Conservation (phyloP, 2,329 filamentous ascomycete species). For the Aspergillus persii region DNA sequence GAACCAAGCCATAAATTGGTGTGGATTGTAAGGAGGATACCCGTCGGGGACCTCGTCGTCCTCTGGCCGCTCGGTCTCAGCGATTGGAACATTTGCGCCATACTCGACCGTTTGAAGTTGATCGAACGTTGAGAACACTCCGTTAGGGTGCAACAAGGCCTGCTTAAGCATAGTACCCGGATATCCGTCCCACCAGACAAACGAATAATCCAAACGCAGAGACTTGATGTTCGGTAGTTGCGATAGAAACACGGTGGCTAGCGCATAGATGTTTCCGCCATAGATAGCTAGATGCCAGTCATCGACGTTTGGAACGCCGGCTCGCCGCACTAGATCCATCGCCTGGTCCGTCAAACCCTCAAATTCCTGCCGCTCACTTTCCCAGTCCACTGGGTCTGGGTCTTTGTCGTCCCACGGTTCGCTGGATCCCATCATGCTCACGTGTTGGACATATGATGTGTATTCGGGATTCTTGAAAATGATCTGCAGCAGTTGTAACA, state of each 20-base stretch:
- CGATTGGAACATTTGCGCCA: background rate
- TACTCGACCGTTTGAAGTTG: background rate
- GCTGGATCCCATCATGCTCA: background rate
- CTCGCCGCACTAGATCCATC: background rate
- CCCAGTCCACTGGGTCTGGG: background rate
- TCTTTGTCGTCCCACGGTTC: background rate
- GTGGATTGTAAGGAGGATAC: background rate
- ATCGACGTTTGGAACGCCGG: background rate
- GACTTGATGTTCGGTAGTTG: background rate
- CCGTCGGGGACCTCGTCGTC: background rate
- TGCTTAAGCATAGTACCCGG: background rate
- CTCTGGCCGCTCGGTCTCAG: background rate
- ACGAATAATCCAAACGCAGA: background rate
- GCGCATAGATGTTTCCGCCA: background rate
- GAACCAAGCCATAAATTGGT: constrained; percentile 1
- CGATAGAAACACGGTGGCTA: background rate
- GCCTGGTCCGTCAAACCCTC: background rate
- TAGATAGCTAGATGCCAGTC: background rate
- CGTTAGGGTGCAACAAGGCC: background rate
- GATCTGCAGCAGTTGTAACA: background rate
- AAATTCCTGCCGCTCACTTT: background rate
- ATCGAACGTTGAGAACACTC: background rate
- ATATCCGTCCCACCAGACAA: constrained; percentile 1
- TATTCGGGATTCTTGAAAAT: background rate
- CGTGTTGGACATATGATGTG: background rate